Conservation (phyloP, 148 eudicot genomes). For the Vaccinium macrocarpon region DNA sequence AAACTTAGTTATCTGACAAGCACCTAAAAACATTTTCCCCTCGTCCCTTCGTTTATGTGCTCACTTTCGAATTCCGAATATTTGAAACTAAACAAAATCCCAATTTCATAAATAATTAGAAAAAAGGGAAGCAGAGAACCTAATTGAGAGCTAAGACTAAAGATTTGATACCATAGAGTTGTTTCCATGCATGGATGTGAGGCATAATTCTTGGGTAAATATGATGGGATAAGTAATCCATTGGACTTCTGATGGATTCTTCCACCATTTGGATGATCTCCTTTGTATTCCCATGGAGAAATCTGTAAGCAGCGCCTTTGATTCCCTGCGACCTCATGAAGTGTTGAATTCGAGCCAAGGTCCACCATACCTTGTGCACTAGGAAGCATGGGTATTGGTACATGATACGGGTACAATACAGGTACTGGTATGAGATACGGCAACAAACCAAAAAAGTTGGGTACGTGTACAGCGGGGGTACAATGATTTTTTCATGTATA, state of each 20-base stretch:
- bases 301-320: conserved; percentile 24
- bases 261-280: conserved; percentile 19
- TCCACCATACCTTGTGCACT: conserved; percentile 14
- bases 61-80: too few species aligned
- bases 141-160: background rate
- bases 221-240: conserved; percentile 14
- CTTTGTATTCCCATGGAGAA: conserved; percentile 25
- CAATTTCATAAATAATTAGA: too few species aligned
- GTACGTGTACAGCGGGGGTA: too few species aligned
- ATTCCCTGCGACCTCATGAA: background rate
- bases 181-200: conserved; percentile 19
- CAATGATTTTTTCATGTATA: too few species aligned
- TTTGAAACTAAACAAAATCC: too few species aligned
- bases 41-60: too few species aligned
- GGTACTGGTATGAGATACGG: too few species aligned
- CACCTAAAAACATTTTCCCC: too few species aligned
- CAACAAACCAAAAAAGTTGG: too few species aligned
- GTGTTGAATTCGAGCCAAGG: background rate
- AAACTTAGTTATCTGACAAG: too few species aligned
- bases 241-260: background rate
- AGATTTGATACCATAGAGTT: conserved; percentile 16
- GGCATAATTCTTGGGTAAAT: conserved; percentile 21
- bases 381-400: too few species aligned
- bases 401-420: too few species aligned
- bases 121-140: background rate